phyloP scores from a whole-genome alignment of 352 stramenopile genomes.

The Phytophthora pistaciae region DNA sequence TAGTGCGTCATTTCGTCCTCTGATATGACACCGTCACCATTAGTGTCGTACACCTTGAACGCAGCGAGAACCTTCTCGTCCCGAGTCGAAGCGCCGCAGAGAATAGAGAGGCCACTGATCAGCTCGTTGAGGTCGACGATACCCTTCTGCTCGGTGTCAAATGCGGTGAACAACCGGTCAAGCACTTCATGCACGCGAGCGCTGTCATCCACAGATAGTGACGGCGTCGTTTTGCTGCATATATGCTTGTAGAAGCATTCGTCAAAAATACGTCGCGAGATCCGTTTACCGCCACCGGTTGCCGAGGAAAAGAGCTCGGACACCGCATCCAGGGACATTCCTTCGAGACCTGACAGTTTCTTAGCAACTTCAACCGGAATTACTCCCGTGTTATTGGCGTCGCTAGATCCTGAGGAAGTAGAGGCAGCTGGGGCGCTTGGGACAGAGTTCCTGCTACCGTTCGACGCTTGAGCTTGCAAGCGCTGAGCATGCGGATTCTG shows the following conservation, averaged over 20 bases:
- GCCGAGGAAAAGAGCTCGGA: conserved; percentile 64
- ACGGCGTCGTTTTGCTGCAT: conserved; percentile 35
- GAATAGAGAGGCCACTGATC: conserved; percentile 72
- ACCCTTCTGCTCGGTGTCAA: conserved; percentile 80
- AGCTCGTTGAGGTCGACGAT: conserved; percentile 84
- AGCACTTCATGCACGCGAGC: conserved; percentile 77
- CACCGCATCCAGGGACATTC: conserved; percentile 69
- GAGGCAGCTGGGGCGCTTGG: conserved; percentile 12
- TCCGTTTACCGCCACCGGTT: conserved; percentile 55
- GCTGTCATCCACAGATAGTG: conserved; percentile 56
- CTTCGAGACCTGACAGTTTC: conserved; percentile 74
- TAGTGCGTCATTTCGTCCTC: conserved; percentile 90
- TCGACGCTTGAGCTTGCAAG: conserved; percentile 18
- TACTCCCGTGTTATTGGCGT: conserved; percentile 16
- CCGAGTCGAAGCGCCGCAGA: conserved; percentile 62
- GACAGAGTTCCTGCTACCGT: conserved; percentile 15
- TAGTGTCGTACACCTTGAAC: conserved; percentile 88
- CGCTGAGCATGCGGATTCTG: conserved; percentile 47
- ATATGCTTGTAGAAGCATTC: conserved; percentile 82
- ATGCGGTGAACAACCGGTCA: conserved; percentile 77
- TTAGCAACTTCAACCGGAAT: conserved; percentile 79
- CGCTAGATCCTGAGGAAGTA: conserved; percentile 29
- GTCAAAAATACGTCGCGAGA: conserved; percentile 77
- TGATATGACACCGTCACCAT: conserved; percentile 86
- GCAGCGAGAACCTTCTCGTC: conserved; percentile 79